Evolutionary conservation across 2,329 filamentous ascomycete genomes (phyloP).

Genomic region (Leptographium flavum): DNA sequence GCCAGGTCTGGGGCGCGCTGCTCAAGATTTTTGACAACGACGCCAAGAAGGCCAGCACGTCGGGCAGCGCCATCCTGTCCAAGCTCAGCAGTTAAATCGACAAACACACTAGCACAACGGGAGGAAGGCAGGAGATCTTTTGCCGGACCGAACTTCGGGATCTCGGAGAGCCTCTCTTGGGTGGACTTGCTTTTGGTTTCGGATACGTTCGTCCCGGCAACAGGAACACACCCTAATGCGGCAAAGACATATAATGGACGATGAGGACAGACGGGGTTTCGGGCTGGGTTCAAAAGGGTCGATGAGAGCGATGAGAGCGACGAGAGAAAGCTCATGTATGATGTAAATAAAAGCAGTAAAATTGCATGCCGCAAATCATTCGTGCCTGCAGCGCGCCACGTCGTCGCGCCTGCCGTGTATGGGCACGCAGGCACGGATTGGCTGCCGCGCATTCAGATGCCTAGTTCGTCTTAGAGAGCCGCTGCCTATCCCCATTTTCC

Average conservation of each 20-base stretch:
- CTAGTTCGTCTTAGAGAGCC: too few species aligned
- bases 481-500: not conserved
- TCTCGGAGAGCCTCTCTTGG: not conserved
- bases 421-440: too few species aligned
- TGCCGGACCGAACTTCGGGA: not conserved
- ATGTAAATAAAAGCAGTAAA: not conserved
- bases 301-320: not conserved
- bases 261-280: not conserved
- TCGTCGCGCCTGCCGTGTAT: not conserved
- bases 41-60: constrained; percentile 29
- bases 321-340: not conserved
- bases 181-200: not conserved
- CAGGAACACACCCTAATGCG: not conserved
- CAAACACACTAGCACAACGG: not conserved
- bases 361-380: not conserved
- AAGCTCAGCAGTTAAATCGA: constrained; percentile 17
- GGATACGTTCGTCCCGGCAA: not conserved
- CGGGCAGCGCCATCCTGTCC: constrained; percentile 26
- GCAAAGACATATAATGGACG: not conserved
- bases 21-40: constrained; percentile 67
- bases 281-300: not conserved
- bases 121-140: not conserved
- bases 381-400: not conserved
- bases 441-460: too few species aligned
- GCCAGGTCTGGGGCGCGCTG: constrained; percentile 89